A percentile compares a stretch with the other conserved stretches of the same genome.
Conservation (phyloP, 2,329 filamentous ascomycete genomes). For the Ophiosphaerella herpotricha region DNA sequence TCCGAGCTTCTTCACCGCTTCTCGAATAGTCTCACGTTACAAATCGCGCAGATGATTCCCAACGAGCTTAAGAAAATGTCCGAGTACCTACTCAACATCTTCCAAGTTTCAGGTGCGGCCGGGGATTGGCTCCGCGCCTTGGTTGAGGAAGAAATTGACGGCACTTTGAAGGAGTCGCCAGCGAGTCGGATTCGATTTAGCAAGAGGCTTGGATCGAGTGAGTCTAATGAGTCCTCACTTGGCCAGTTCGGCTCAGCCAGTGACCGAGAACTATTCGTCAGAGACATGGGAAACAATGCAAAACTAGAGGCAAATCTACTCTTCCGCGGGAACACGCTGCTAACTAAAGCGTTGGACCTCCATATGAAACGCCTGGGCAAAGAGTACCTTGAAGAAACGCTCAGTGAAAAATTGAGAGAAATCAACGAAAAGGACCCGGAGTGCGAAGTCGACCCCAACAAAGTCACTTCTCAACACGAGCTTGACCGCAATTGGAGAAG, state of each 20-base stretch:
- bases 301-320: slow-evolving; percentile 90
- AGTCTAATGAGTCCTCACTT: slow-evolving; percentile 61
- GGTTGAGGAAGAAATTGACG: slow-evolving; percentile 96
- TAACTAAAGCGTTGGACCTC: slow-evolving; percentile 91
- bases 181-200: slow-evolving; percentile 70
- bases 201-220: slow-evolving; percentile 71
- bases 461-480: slow-evolving; percentile 69
- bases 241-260: slow-evolving; percentile 48
- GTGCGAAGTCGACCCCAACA: slow-evolving; percentile 93
- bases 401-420: slow-evolving; percentile 82
- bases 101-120: slow-evolving; percentile 84
- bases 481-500: slow-evolving; percentile 82
- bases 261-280: slow-evolving; percentile 72
- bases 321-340: slow-evolving; percentile 90
- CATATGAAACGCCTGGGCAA: slow-evolving; percentile 95
- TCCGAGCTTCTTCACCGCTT: slow-evolving; percentile 86
- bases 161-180: slow-evolving; percentile 79
- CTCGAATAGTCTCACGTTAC: slow-evolving; percentile 77
- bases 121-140: slow-evolving; percentile 90
- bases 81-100: slow-evolving; percentile 89
- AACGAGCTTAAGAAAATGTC: slow-evolving; percentile 78
- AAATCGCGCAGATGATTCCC: slow-evolving; percentile 80
- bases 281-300: slow-evolving; percentile 78
- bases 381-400: slow-evolving; percentile 85
- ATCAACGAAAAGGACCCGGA: slow-evolving; percentile 91